These are phyloP conservation scores for Linanthus parryae DNA, from an alignment of 148 eudicot species.

Conservation along the genomic window DNA sequence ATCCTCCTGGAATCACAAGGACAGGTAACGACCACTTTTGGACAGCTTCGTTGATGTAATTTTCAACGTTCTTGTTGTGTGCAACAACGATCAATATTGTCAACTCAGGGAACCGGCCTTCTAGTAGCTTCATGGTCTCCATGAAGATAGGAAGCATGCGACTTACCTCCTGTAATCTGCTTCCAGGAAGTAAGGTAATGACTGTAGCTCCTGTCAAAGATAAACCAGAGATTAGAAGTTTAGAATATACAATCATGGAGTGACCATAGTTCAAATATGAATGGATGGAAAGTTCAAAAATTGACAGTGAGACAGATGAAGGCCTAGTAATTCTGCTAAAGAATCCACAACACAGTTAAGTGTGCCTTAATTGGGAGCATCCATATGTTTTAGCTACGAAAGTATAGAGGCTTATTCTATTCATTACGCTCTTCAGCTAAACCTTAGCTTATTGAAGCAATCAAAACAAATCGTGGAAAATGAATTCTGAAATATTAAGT, in stretches of 20 bases:
- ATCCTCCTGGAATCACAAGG: conserved; percentile 57
- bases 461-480: too few species aligned
- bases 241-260: neutral
- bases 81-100: conserved; percentile 63
- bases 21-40: conserved; percentile 54
- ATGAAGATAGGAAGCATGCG: conserved; percentile 88
- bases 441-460: too few species aligned
- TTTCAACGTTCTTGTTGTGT: conserved; percentile 68
- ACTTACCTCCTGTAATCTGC: conserved; percentile 90
- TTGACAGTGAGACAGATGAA: neutral
- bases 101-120: conserved; percentile 43
- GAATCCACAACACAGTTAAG: too few species aligned
- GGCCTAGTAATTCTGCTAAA: conserved; percentile 4
- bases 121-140: conserved; percentile 47
- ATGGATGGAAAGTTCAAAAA: neutral
- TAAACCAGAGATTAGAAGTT: conserved; percentile 1
- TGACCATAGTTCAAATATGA: neutral
- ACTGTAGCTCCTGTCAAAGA: conserved; percentile 47
- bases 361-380: too few species aligned
- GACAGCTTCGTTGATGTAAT: conserved; percentile 35
- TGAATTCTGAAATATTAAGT: too few species aligned
- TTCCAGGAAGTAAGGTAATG: conserved; percentile 81
- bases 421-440: too few species aligned
- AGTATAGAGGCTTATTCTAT: too few species aligned
- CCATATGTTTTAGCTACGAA: too few species aligned